Conservation (phyloP, 768 basidiomycete species). For the Podaxis sp. region DNA sequence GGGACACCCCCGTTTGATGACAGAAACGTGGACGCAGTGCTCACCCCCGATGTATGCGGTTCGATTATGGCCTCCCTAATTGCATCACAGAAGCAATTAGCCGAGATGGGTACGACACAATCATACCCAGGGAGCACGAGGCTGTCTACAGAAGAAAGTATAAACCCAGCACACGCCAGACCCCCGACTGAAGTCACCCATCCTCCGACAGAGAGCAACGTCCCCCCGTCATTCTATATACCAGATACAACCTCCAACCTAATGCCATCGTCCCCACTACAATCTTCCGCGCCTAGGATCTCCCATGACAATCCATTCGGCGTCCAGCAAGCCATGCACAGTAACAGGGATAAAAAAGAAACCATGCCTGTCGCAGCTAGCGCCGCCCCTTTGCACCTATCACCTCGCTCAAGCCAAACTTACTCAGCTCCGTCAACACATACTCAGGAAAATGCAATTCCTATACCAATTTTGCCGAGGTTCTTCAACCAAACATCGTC, state of each 20-base stretch:
- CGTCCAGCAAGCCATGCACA: neutral
- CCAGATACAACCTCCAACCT: neutral
- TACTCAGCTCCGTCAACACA: neutral
- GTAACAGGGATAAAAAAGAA: neutral
- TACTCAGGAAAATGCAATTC: neutral
- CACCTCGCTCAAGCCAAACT: neutral
- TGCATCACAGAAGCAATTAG: neutral
- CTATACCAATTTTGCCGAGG: slow-evolving; percentile 1
- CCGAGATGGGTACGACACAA: neutral
- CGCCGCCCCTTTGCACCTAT: neutral
- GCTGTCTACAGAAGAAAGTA: neutral
- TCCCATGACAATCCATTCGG: neutral
- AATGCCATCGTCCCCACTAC: neutral
- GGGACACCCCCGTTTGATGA: neutral
- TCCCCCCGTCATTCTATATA: neutral
- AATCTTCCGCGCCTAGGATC: neutral
- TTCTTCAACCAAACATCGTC: neutral
- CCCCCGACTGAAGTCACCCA: neutral
- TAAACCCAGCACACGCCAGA: neutral
- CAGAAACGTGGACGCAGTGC: slow-evolving; percentile 1
- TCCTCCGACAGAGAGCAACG: neutral
- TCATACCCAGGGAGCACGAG: neutral
- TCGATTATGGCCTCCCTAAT: neutral
- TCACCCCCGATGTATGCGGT: slow-evolving; percentile 11
- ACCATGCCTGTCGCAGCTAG: neutral